Evolutionary conservation across 2,329 filamentous ascomycete genomes (phyloP).

Genomic region (Rhynchosporium agropyri): DNA sequence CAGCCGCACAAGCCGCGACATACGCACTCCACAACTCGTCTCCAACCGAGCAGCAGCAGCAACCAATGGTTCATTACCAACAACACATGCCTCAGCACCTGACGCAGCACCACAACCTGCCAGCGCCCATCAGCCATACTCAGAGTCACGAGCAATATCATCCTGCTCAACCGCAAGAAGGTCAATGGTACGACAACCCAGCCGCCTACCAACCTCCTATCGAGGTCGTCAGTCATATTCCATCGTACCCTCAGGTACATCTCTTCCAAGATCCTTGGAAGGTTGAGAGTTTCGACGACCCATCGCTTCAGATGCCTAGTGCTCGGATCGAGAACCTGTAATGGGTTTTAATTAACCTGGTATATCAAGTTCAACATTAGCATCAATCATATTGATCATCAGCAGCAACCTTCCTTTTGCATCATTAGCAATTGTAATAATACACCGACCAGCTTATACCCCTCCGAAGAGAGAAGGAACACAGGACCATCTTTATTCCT

Average conservation of each 20-base stretch:
- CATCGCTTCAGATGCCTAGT: constrained; percentile 61
- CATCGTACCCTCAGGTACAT: constrained; percentile 53
- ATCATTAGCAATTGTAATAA: constrained; percentile 34
- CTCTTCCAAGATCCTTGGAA: constrained; percentile 61
- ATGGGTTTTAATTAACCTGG: constrained; percentile 25
- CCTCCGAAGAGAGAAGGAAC: constrained; percentile 26
- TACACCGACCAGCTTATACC: constrained; percentile 34
- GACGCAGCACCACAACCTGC: constrained; percentile 30
- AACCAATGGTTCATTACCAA: constrained; percentile 46
- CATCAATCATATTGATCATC: neutral
- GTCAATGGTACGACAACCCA: constrained; percentile 55
- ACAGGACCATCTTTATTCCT: constrained; percentile 36
- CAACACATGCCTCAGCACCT: constrained; percentile 37
- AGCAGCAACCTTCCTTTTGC: constrained; percentile 26
- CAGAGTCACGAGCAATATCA: constrained; percentile 47
- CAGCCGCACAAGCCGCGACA: constrained; percentile 48
- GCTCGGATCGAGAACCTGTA: constrained; percentile 59
- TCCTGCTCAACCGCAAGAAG: constrained; percentile 47
- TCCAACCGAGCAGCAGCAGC: constrained; percentile 49
- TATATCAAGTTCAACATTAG: constrained; percentile 15
- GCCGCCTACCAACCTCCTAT: constrained; percentile 58
- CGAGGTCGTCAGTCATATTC: constrained; percentile 58
- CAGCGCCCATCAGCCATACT: constrained; percentile 40
- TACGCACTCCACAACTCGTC: constrained; percentile 54
- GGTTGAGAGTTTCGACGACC: constrained; percentile 57